Base-by-base conservation (phyloP, 1,284 basidiomycete species). In the Pascua sp. region DNA sequence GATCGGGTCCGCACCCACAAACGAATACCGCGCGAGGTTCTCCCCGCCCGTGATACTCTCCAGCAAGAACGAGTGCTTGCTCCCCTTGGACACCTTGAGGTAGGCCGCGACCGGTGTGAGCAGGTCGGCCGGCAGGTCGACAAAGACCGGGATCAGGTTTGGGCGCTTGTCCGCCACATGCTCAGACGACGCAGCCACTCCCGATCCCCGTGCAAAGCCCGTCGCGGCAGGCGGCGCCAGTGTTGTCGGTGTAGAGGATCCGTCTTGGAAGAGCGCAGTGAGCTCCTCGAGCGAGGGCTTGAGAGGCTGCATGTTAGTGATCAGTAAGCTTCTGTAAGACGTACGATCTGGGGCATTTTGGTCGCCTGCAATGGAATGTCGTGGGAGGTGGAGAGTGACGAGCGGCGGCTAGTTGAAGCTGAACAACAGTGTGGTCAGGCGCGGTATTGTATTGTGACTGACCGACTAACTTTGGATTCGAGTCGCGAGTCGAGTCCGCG, bases 91-190 rank as follows among this genome's bases (percentile, higher is more conserved):
- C 61, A 98, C 84, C 57, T 92, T 87, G 51, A 98, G 85, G 77
- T 98, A 98, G 13, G 96, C 94, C 76, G 93, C 90, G 69, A 95
- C 95, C 74, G 96, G 96, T 12, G 96, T 99, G 60, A 98, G 83
- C 58, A 98, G 85, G 76, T 99, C 96, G 55, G 93, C 93, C 24
- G 96, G 92, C 9, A 98, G 82, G 66, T 94, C 88, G 57, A 94
- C 84, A 77, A 87, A 98, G 64, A 98, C 85, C 15, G 95, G 95
- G 43, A 98, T 62, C 5, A 76, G 58, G 54, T 76, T 76, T 4
- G 71, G 70, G 9, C 55, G 56, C 53, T 57, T 32, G 16, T 36
- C 49, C 53, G 58, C 56, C 32, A 52, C 42, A 24, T 57, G 49
- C 4, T 61, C 47, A 10, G 53, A 49, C n/a, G 57, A 52, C 2